Evolutionary conservation across 2,329 filamentous ascomycete species (phyloP).

Genomic region (Westerdykella aurantiaca): DNA sequence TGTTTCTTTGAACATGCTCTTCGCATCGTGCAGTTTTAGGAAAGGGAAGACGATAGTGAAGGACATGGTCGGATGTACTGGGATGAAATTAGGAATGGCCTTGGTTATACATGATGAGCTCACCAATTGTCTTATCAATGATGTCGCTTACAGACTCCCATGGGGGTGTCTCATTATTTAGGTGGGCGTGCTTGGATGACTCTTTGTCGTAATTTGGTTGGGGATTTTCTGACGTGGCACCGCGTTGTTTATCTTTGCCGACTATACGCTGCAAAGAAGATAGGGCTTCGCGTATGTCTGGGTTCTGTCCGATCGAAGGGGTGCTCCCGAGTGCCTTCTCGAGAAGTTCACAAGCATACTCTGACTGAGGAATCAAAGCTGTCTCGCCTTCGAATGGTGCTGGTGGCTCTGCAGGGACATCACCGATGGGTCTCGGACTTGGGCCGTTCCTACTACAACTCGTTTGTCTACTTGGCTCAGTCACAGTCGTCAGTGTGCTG

Average conservation of each 20-base stretch:
- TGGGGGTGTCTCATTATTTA: constrained; percentile 27
- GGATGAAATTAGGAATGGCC: constrained; percentile 2
- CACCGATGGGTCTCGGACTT: constrained; percentile 11
- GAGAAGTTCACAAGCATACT: constrained; percentile 43
- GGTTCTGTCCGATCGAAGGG: constrained; percentile 30
- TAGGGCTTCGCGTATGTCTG: constrained; percentile 30
- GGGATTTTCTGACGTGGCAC: constrained; percentile 9
- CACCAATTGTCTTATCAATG: constrained; percentile 22
- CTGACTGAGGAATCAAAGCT: constrained; percentile 45
- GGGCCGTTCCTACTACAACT: constrained; percentile 15
- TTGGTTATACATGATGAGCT: constrained; percentile 9
- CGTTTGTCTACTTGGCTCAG: constrained; percentile 21
- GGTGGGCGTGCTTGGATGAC: constrained; percentile 18
- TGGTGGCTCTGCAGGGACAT: constrained; percentile 21
- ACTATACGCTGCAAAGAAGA: constrained; percentile 31
- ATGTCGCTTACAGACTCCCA: constrained; percentile 23
- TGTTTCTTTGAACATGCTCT: constrained; percentile 20
- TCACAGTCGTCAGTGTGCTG: constrained; percentile 16
- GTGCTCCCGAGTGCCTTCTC: constrained; percentile 36
- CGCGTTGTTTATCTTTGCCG: constrained; percentile 17
- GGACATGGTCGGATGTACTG: constrained; percentile 28
- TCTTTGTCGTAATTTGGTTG: constrained; percentile 16
- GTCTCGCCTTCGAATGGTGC: constrained; percentile 47
- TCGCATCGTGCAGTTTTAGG: constrained; percentile 22
- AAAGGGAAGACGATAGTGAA: constrained; percentile 30